Conservation (phyloP, 2,329 filamentous ascomycete species). For the Ophiostoma sp. region DNA sequence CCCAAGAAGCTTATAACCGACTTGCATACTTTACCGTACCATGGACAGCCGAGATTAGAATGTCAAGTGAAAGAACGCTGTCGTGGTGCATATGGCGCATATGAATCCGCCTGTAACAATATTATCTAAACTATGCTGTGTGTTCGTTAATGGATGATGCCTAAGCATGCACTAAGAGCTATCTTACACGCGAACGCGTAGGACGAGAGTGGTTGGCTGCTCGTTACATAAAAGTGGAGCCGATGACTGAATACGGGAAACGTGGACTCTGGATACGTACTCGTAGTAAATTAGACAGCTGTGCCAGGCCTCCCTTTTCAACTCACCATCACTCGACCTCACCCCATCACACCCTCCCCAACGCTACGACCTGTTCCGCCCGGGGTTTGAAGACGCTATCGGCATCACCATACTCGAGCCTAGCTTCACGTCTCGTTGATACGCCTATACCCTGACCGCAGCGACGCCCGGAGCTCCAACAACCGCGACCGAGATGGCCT, state of each 20-base stretch:
- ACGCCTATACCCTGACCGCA: background rate
- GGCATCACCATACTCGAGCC: no score
- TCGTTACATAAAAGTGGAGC: background rate
- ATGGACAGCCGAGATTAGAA: background rate
- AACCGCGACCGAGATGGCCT: constrained; percentile 35
- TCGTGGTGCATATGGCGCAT: background rate
- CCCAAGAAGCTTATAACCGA: background rate
- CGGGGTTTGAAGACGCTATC: no score
- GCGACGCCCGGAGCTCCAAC: background rate
- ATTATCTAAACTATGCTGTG: no score
- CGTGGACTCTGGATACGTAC: constrained; percentile 17
- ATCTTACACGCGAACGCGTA: background rate
- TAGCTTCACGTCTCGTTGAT: background rate
- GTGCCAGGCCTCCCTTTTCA: constrained; percentile 13
- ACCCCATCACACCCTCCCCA: constrained; percentile 5
- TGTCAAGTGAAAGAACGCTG: no score
- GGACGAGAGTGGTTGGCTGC: background rate
- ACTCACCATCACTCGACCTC: constrained; percentile 8
- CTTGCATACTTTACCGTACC: background rate
- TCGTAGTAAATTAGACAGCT: constrained; percentile 12
- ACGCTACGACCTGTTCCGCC: background rate
- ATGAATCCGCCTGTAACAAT: background rate
- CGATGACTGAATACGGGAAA: constrained; percentile 14
- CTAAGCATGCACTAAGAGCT: constrained; percentile 5
- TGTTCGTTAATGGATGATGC: background rate